These are phyloP conservation scores for Tardiomyces depauwii DNA, from an alignment of 1,139 yeast species.

Conservation along the genomic window DNA sequence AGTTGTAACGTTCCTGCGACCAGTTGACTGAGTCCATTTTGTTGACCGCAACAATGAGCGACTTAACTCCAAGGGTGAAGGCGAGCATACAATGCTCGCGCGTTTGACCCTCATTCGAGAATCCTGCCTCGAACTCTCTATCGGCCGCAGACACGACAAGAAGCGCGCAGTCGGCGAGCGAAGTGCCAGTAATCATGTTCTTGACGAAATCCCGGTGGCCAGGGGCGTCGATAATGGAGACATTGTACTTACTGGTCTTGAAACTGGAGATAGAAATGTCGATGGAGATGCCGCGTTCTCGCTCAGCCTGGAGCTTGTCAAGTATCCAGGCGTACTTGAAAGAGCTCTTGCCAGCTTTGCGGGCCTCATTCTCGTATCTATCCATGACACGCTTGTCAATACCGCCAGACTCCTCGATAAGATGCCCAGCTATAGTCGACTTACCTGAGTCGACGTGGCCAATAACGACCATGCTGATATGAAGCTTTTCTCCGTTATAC, in stretches of 20 bases:
- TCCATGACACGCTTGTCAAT: constrained; percentile 96
- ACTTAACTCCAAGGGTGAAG: constrained; percentile 82
- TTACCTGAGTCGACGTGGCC: constrained; percentile 99
- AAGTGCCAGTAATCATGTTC: constrained; percentile 91
- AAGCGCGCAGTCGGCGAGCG: constrained; percentile 90
- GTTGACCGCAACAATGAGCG: constrained; percentile 84
- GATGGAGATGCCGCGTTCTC: constrained; percentile 96
- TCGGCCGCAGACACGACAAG: constrained; percentile 84
- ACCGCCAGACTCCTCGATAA: constrained; percentile 92
- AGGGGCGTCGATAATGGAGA: constrained; percentile 89
- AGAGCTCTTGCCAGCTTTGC: constrained; percentile 96
- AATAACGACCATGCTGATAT: constrained; percentile 98
- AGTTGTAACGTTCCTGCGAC: constrained; percentile 72
- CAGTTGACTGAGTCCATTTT: constrained; percentile 89
- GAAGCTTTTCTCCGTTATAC: constrained; percentile 95
- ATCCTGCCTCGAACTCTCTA: constrained; percentile 95
- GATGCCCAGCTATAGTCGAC: constrained; percentile 98
- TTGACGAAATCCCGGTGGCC: constrained; percentile 97
- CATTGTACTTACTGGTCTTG: constrained; percentile 91
- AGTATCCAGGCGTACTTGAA: constrained; percentile 98
- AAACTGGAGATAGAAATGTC: constrained; percentile 93
- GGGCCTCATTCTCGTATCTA: constrained; percentile 98
- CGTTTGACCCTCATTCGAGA: constrained; percentile 88
- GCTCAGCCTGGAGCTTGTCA: constrained; percentile 92
- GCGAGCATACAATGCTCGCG: constrained; percentile 90